Percentiles rank a stretch among this genome's conserved stretches.
Conservation (phyloP, 140 eudicot species). For the Oenanthe javanica region DNA sequence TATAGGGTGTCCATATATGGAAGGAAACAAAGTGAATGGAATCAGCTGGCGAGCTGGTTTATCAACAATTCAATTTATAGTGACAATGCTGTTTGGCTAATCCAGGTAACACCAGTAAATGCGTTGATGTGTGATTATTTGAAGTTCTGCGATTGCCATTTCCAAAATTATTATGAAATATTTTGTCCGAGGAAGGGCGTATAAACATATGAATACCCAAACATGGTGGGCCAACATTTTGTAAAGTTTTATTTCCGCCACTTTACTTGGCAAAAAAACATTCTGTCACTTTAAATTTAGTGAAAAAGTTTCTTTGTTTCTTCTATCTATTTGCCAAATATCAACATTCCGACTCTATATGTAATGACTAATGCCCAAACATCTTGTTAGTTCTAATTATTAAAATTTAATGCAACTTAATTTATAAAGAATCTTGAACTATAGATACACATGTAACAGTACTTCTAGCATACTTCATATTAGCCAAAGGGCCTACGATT, state of each 20-base stretch:
- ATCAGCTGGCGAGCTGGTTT: constrained; percentile 96
- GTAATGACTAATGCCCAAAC: not conserved
- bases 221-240: not conserved
- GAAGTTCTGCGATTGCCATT: not conserved
- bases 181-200: not conserved
- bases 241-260: too few species aligned
- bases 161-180: not conserved
- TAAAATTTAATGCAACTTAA: not conserved
- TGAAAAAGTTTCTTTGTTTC: not conserved
- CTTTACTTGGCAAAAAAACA: not conserved
- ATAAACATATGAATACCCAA: not conserved
- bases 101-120: constrained; percentile 54
- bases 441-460: not conserved
- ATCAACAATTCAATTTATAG: constrained; percentile 82
- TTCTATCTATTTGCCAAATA: not conserved
- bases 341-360: not conserved
- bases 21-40: constrained; percentile 98
- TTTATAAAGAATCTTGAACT: not conserved
- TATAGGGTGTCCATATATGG: constrained; percentile 93
- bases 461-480: not conserved
- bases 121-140: not conserved
- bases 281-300: not conserved
- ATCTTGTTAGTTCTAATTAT: not conserved
- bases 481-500: not conserved
- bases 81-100: constrained; percentile 97